Conservation (phyloP, 23 red algal genomes). For the Gracilariopsis chorda region DNA sequence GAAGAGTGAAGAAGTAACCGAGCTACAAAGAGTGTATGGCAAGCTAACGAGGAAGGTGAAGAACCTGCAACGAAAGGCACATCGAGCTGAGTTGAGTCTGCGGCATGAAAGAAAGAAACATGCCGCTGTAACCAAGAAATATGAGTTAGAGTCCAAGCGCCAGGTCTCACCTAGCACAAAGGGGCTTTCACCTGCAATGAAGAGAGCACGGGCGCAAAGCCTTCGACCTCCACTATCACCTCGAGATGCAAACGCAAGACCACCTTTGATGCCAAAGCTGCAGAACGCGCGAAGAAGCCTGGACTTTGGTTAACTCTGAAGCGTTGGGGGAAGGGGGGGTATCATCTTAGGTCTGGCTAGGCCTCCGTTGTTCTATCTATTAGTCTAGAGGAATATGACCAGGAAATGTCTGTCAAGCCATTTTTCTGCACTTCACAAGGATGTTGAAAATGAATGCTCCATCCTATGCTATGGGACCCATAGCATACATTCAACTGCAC, state of each 20-base stretch:
- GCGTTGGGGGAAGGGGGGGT: no score
- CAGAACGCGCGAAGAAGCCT: not conserved
- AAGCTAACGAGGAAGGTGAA: not conserved
- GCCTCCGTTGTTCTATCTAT: no score
- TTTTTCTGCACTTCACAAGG: no score
- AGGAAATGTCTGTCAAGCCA: no score
- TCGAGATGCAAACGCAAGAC: not conserved
- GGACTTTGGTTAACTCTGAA: not conserved
- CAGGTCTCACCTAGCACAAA: conserved; percentile 27
- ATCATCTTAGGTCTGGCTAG: no score
- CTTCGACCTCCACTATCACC: conserved; percentile 9
- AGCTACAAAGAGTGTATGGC: not conserved
- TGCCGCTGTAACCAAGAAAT: not conserved
- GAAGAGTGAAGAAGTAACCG: not conserved
- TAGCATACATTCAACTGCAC: no score
- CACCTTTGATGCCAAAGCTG: not conserved
- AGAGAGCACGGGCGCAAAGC: not conserved
- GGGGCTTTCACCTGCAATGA: conserved; percentile 26
- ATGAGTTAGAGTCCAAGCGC: not conserved
- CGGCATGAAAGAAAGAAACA: conserved; percentile 10
- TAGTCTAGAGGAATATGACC: no score
- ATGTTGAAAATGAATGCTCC: no score
- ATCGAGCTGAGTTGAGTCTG: not conserved
- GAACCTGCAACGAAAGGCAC: not conserved
- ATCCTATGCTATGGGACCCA: no score